Conservation (phyloP, 2,329 filamentous ascomycete genomes). For the Penicillium thymicola region DNA sequence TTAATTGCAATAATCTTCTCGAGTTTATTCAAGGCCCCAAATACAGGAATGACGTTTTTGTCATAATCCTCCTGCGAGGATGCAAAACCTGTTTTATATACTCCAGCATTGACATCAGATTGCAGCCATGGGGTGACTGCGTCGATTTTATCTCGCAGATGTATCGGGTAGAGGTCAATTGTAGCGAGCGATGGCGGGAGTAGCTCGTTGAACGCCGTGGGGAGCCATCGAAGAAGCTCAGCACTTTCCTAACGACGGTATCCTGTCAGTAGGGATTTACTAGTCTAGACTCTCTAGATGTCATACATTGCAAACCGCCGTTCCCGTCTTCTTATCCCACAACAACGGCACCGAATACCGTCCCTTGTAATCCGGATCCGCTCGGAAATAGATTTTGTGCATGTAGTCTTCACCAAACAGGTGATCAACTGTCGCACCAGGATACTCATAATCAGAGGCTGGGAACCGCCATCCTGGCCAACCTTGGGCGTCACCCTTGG, state of each 20-base stretch:
- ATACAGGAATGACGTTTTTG: background rate
- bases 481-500: constrained; percentile 61
- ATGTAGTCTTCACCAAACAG: constrained; percentile 58
- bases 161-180: background rate
- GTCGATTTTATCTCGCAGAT: background rate
- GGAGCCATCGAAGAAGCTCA: background rate
- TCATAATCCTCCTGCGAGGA: background rate
- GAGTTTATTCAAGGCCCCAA: background rate
- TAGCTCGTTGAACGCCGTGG: background rate
- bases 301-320: constrained; percentile 56
- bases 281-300: background rate
- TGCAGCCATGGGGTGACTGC: background rate
- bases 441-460: constrained; percentile 51
- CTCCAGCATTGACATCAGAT: background rate
- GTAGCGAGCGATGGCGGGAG: background rate
- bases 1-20: background rate
- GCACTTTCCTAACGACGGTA: background rate
- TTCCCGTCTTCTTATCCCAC: constrained; percentile 58
- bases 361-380: constrained; percentile 59
- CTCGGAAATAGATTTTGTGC: constrained; percentile 62
- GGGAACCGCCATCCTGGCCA: constrained; percentile 65
- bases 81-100: background rate
- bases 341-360: constrained; percentile 60
- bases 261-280: background rate
- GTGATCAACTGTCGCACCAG: constrained; percentile 58